Evolutionary conservation across 768 basidiomycete species (phyloP).

Genomic region (Boletus reticuloceps): DNA sequence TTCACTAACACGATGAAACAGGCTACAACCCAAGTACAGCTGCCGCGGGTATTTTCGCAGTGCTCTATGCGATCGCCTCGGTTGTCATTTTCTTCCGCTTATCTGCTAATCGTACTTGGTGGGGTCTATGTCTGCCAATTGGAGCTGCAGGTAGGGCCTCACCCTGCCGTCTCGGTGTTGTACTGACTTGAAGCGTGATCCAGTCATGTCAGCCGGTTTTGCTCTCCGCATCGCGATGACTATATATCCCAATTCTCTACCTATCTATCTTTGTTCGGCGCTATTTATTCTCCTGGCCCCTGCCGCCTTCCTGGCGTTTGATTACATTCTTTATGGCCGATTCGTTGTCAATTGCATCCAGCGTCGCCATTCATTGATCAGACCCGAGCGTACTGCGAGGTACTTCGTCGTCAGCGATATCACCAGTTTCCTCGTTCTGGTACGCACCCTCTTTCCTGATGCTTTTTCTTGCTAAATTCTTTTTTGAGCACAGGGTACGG

Average conservation of each 20-base stretch:
- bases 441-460: background rate
- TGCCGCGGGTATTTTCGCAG: constrained; percentile 21
- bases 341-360: constrained; percentile 20
- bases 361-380: constrained; percentile 20
- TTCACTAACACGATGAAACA: constrained; percentile 2
- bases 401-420: constrained; percentile 30
- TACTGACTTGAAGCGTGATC: background rate
- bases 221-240: constrained; percentile 17
- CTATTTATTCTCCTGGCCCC: constrained; percentile 28
- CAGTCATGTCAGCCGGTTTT: constrained; percentile 24
- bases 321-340: constrained; percentile 33
- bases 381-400: constrained; percentile 21
- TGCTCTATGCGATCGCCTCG: constrained; percentile 17
- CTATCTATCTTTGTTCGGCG: constrained; percentile 14
- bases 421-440: constrained; percentile 29
- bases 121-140: constrained; percentile 33
- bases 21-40: constrained; percentile 26
- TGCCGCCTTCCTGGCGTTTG: constrained; percentile 31
- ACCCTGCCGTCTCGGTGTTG: background rate
- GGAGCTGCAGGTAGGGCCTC: constrained; percentile 20
- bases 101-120: constrained; percentile 24
- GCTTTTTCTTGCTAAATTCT: background rate
- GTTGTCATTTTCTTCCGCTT: constrained; percentile 17
- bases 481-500: constrained; percentile 15
- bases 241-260: constrained; percentile 19